A percentile compares a stretch with the other conserved stretches of the same genome.
Evolutionary conservation across 2,329 filamentous ascomycete species (phyloP).

Genomic region (Trichoderma cornu-damae): DNA sequence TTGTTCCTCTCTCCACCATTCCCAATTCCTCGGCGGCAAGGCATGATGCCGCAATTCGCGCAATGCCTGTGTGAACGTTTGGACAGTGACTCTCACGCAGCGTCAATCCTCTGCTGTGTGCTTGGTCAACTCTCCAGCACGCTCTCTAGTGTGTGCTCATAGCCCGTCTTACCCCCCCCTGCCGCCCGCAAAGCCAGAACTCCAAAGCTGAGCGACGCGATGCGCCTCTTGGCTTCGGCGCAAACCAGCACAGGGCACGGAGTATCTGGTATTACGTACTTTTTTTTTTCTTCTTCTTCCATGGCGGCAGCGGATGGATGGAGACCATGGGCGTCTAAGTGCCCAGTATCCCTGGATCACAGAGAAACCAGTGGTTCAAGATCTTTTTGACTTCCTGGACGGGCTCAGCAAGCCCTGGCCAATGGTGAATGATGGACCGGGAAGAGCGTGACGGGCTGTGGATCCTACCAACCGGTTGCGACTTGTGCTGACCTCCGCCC

Average conservation of each 20-base stretch:
- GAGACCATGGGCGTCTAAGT: not conserved
- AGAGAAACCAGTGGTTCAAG: conserved; percentile 8
- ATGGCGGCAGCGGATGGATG: not conserved
- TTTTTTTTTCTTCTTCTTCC: too few relatives aligned
- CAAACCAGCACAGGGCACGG: not conserved
- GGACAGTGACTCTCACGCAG: not conserved
- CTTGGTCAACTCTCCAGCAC: conserved; percentile 2
- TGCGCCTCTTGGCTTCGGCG: not conserved
- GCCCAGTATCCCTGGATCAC: not conserved
- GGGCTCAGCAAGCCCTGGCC: conserved; percentile 6
- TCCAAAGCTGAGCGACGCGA: not conserved
- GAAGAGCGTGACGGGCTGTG: conserved; percentile 12
- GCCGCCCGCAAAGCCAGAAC: not conserved
- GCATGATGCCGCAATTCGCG: not conserved
- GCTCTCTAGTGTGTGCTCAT: not conserved
- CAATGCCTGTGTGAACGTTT: not conserved
- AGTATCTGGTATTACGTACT: too few relatives aligned
- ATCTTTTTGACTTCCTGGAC: not conserved
- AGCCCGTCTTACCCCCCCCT: conserved; percentile 1
- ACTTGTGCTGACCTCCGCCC: conserved; percentile 13
- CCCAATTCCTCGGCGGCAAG: not conserved
- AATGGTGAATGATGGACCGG: conserved; percentile 5
- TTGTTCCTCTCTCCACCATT: not conserved
- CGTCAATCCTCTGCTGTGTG: conserved; percentile 5
- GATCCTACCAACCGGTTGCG: not conserved